These are phyloP conservation scores for Aspergillus fructus DNA, from an alignment of 2,329 filamentous ascomycete species.

Conservation along the genomic window DNA sequence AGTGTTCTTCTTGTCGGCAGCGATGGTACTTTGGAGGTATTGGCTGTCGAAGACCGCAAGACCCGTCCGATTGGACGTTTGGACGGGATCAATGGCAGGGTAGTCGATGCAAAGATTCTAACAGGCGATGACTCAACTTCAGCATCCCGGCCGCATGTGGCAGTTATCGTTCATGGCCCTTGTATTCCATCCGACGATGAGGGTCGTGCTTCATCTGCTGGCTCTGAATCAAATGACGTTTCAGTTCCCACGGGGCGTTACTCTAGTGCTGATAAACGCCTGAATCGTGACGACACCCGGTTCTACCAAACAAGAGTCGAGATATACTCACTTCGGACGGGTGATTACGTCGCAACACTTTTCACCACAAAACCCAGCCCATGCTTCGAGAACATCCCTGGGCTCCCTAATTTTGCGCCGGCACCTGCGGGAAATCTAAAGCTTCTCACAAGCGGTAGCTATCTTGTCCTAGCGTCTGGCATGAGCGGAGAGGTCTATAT, in stretches of 20 bases:
- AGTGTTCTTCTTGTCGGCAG: conserved; percentile 77
- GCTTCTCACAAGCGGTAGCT: conserved; percentile 70
- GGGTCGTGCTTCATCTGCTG: conserved; percentile 30
- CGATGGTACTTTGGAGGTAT: conserved; percentile 76
- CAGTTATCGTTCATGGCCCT: conserved; percentile 77
- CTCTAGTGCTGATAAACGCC: conserved; percentile 22
- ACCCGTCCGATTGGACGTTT: conserved; percentile 69
- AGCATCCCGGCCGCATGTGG: conserved; percentile 69
- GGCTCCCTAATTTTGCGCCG: conserved; percentile 66
- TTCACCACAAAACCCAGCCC: conserved; percentile 67
- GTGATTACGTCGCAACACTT: conserved; percentile 68
- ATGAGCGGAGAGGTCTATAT: conserved; percentile 84
- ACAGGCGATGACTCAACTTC: conserved; percentile 63
- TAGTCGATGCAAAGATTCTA: conserved; percentile 79
- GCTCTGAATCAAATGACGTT: conserved; percentile 37
- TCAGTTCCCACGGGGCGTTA: conserved; percentile 26
- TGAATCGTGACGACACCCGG: conserved; percentile 28
- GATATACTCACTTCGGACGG: conserved; percentile 80
- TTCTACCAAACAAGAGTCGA: conserved; percentile 84
- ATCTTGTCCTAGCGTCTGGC: conserved; percentile 74
- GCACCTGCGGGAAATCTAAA: conserved; percentile 70
- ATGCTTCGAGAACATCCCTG: conserved; percentile 58
- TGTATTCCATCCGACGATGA: conserved; percentile 53
- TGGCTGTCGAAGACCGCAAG: conserved; percentile 69
- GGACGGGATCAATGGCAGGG: conserved; percentile 74